Percentiles rank a stretch among this genome's conserved stretches.
Conservation (phyloP, 2,329 filamentous ascomycete genomes). For the Shiraia bambusicola region DNA sequence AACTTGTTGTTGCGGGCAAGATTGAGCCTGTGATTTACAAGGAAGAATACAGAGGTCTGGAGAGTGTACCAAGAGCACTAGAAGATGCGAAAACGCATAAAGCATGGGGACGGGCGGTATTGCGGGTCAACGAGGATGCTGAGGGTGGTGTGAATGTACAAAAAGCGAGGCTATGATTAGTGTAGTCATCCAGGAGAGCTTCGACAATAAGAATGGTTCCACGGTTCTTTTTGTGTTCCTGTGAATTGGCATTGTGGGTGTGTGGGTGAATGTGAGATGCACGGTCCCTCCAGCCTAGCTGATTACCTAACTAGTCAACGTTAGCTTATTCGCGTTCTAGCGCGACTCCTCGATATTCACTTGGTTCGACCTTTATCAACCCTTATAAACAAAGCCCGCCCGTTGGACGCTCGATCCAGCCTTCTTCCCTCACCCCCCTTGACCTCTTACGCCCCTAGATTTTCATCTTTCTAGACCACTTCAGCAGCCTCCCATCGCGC, state of each 20-base stretch:
- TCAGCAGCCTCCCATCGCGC: constrained; percentile 1
- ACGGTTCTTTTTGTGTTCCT: background rate
- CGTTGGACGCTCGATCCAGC: constrained; percentile 12
- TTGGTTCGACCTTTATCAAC: constrained; percentile 10
- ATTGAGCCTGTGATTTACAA: constrained; percentile 57
- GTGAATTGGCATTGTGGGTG: too few relatives aligned
- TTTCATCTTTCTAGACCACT: background rate
- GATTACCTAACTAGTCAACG: constrained; percentile 20
- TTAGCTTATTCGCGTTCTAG: constrained; percentile 19
- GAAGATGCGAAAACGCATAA: constrained; percentile 53
- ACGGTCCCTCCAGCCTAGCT: constrained; percentile 12
- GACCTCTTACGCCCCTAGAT: constrained; percentile 1
- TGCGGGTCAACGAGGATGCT: constrained; percentile 45
- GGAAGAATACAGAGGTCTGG: constrained; percentile 52
- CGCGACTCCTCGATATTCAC: constrained; percentile 20
- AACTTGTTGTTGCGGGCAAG: constrained; percentile 50
- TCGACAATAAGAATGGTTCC: too few relatives aligned
- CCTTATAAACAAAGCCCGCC: constrained; percentile 22
- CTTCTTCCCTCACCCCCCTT: background rate
- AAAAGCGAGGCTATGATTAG: constrained; percentile 13
- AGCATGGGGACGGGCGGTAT: constrained; percentile 59
- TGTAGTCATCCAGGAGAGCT: too few relatives aligned
- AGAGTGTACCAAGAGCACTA: constrained; percentile 52
- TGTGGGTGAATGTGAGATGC: constrained; percentile 8
- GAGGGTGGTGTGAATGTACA: constrained; percentile 5